Conservation (phyloP, 805 yeast genomes). For the Ascoidea tarda region DNA sequence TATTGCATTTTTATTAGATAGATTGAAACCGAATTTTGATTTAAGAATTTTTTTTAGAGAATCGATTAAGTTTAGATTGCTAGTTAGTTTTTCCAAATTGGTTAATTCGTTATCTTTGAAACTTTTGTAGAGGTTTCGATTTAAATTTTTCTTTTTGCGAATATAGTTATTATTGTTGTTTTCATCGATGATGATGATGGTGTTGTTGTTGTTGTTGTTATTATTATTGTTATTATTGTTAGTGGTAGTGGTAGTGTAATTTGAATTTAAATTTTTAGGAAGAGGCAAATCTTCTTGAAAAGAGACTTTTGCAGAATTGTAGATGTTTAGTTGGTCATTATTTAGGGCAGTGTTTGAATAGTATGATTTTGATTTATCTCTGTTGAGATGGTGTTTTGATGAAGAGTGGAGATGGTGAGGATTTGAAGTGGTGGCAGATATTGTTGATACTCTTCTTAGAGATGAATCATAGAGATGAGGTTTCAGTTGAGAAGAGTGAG, state of each 20-base stretch:
- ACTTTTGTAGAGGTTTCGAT: too few species aligned
- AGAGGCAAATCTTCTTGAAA: too few species aligned
- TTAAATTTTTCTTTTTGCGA: too few species aligned
- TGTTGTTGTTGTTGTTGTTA: too few species aligned
- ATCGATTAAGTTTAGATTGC: neutral
- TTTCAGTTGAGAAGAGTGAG: neutral
- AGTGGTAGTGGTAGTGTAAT: neutral
- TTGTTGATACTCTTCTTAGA: too few species aligned
- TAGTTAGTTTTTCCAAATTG: neutral
- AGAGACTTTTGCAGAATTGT: too few species aligned
- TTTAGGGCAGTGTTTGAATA: too few species aligned
- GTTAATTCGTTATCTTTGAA: neutral
- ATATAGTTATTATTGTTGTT: too few species aligned
- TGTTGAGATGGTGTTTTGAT: neutral
- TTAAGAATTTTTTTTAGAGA: too few species aligned
- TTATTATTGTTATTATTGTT: too few species aligned
- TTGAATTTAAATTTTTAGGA: too few species aligned
- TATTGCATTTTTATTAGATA: neutral
- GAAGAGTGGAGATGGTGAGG: neutral
- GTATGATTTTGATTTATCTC: neutral
- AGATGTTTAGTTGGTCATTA: too few species aligned
- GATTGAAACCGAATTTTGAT: neutral
- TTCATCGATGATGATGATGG: neutral
- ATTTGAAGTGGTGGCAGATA: neutral
- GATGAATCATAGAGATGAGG: neutral